Base-by-base conservation (phyloP, 768 basidiomycete species). In the Zangia roseola region DNA sequence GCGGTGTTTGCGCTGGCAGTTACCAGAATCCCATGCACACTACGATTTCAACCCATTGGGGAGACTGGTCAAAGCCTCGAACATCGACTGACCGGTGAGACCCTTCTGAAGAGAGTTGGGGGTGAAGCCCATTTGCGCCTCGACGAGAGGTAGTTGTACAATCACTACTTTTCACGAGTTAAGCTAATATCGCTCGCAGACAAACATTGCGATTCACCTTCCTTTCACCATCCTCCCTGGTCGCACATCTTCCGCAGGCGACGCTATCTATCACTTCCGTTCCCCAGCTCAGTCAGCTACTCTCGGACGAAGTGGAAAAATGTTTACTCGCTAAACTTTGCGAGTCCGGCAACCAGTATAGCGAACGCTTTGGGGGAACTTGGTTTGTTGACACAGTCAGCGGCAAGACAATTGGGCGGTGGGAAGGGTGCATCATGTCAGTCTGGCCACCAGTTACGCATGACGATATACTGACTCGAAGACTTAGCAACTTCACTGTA, bases 351-450 rank as follows among this genome's bases (percentile, higher is more conserved):
- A 72, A 69, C 17, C 75, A 74, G 25, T 71, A 78, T 13, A 82
- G 82, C 38, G 84, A 74, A 44, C 57, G 53, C 38, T 64, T 72
- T 19, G 70, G 70, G 21, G 78, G 83, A 13, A 83, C 81, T 2
- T 92, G 89, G 89, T 87, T 91, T 53, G 81, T 91, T 21, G 89
- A 92, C 56, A 62, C 80, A 38, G 77, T 85, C 46, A 80, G 81
- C 48, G 83, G 83, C 37, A 67, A 73, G 44, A 71, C 71, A 19
- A 79, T 91, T 20, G 89, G 86, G 7, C 75, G 86, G 59, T 91
- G 89, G 88, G 88, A 90, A 55, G 85, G 86, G 4, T 83, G 79
- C 54, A 81, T 84, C 17, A 53, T 90, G 89, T 90, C 59, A 65
- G 88, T 78, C 9, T 36, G 31, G 17, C 50, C 46, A 31, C 24